Conservation (phyloP, 306 rosid genomes). For the Heteromeles arbutifolia region DNA sequence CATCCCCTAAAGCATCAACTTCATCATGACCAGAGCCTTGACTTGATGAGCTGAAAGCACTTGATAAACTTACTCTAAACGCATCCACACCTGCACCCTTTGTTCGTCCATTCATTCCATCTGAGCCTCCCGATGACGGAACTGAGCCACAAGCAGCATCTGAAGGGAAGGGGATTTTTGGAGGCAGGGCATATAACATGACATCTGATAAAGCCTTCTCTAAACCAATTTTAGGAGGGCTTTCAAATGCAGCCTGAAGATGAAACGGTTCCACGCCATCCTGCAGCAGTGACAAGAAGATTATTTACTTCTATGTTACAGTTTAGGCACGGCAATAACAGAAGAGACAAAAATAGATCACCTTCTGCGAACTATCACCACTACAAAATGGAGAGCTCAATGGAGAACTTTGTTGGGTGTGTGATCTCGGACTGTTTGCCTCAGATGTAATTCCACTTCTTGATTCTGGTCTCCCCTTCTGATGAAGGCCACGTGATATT, state of each 20-base stretch:
- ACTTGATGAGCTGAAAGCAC: constrained; percentile 96
- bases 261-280: constrained; percentile 63
- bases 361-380: constrained; percentile 72
- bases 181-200: constrained; percentile 58
- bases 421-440: constrained; percentile 75
- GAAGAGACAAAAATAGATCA: constrained; percentile 23
- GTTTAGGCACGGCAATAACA: not conserved
- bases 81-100: constrained; percentile 47
- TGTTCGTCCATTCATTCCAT: constrained; percentile 60
- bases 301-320: not conserved
- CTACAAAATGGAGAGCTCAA: constrained; percentile 71
- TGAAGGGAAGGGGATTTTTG: constrained; percentile 56
- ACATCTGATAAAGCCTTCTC: constrained; percentile 70
- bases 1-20: constrained; percentile 86
- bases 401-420: constrained; percentile 74
- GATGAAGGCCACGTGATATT: constrained; percentile 62
- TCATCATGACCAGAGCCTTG: constrained; percentile 95
- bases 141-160: constrained; percentile 65
- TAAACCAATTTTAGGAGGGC: constrained; percentile 64
- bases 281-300: constrained; percentile 28
- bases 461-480: constrained; percentile 63
- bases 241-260: constrained; percentile 57
- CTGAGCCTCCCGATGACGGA: constrained; percentile 74
- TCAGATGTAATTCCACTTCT: constrained; percentile 77
- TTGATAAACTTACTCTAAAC: constrained; percentile 85